Percentiles rank a stretch among this genome's conserved stretches.
These are phyloP conservation scores for Orbilia ellipsospora DNA, from an alignment of 2,329 filamentous ascomycete genomes.

Conservation along the genomic window DNA sequence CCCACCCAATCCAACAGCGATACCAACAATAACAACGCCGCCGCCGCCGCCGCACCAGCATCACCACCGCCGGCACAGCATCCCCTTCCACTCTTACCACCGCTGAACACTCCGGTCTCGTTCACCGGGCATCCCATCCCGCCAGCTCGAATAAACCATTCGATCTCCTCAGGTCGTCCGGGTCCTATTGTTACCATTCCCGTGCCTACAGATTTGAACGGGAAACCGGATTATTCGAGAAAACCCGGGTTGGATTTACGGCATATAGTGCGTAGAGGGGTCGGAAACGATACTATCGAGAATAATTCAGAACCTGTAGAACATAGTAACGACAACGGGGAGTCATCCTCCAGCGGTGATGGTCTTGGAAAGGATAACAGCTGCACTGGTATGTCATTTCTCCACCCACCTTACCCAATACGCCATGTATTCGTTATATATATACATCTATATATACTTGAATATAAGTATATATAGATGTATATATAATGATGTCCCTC, in stretches of 20 bases:
- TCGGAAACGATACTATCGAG: background rate
- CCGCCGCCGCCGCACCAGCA: background rate
- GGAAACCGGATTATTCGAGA: conserved; percentile 28
- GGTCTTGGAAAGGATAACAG: too few relatives aligned
- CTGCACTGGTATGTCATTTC: too few relatives aligned
- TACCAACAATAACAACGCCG: background rate
- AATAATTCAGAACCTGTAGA: too few relatives aligned
- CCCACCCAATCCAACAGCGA: too few relatives aligned
- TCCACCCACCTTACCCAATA: too few relatives aligned
- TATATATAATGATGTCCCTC: too few relatives aligned
- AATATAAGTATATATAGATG: too few relatives aligned
- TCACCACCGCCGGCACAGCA: background rate
- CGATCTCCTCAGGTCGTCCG: conserved; percentile 19
- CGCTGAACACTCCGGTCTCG: too few relatives aligned
- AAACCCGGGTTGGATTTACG: conserved; percentile 27
- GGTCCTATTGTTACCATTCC: conserved; percentile 32
- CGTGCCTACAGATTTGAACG: conserved; percentile 38
- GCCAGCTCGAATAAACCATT: conserved; percentile 24
- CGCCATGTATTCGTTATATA: too few relatives aligned
- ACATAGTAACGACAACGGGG: background rate
- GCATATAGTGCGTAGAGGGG: conserved; percentile 3
- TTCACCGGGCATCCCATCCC: conserved; percentile 35
- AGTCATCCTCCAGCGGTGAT: too few relatives aligned
- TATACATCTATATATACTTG: too few relatives aligned
- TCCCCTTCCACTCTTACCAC: background rate